Conservation (phyloP, 108 stramenopile genomes). For the Ochromonas danica region DNA sequence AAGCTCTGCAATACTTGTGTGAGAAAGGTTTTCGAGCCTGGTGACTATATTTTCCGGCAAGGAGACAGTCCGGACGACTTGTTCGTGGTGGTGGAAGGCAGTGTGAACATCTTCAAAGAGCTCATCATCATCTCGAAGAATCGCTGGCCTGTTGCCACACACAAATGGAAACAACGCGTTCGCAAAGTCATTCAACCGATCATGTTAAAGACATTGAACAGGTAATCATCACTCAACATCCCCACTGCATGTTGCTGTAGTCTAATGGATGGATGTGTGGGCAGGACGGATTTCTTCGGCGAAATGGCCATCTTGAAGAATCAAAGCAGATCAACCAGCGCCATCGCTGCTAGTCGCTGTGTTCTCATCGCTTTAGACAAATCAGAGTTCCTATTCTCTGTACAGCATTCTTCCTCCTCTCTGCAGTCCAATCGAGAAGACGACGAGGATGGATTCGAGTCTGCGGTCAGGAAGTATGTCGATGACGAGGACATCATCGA, state of each 20-base stretch:
- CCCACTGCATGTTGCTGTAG: neutral
- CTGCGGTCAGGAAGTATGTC: neutral
- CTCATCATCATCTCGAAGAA: conserved; percentile 7
- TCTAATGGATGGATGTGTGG: neutral
- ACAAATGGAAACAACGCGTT: neutral
- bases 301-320: conserved; percentile 30
- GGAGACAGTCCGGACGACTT: conserved; percentile 6
- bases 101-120: conserved; percentile 4
- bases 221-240: neutral
- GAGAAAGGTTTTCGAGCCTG: neutral
- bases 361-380: conserved; percentile 5
- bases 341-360: neutral
- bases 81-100: conserved; percentile 2
- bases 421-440: neutral
- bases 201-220: neutral
- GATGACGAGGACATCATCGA: neutral
- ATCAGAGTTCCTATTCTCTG: neutral
- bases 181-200: neutral
- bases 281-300: conserved; percentile 4
- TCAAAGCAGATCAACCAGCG: neutral
- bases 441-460: no score
- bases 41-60: conserved; percentile 9
- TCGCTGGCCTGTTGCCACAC: neutral
- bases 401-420: neutral
- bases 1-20: conserved; percentile 3